phyloP scores from a whole-genome alignment of 768 basidiomycete species.

The Panaeolus papilionaceus region DNA sequence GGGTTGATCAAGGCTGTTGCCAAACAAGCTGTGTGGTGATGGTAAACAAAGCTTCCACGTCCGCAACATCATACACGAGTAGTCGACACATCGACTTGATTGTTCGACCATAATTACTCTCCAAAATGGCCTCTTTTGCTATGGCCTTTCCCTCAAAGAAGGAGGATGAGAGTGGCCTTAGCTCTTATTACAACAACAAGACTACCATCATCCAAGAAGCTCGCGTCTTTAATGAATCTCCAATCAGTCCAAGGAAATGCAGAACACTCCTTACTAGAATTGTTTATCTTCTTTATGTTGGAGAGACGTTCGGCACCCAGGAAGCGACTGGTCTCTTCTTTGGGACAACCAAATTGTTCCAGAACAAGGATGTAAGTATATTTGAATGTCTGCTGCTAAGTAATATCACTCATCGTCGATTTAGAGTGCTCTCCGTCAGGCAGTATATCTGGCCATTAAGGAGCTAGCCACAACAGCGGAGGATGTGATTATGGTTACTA shows the following conservation, averaged over 20 bases:
- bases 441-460: conserved; percentile 98
- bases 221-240: conserved; percentile 98
- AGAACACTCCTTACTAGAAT: conserved; percentile 95
- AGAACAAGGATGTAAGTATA: conserved; percentile 94
- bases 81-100: conserved; percentile 16
- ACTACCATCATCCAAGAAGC: conserved; percentile 98
- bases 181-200: conserved; percentile 95
- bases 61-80: conserved; percentile 33
- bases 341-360: conserved; percentile 98
- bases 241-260: conserved; percentile 97
- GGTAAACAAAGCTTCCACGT: conserved; percentile 52
- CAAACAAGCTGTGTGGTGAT: conserved; percentile 32
- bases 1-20: conserved; percentile 19
- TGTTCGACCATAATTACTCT: conserved; percentile 22
- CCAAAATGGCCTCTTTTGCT: conserved; percentile 55
- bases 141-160: conserved; percentile 91
- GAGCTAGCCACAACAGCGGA: conserved; percentile 95
- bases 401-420: conserved; percentile 15
- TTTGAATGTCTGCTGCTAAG: conserved; percentile 7
- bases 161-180: conserved; percentile 94
- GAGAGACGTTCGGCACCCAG: conserved; percentile 93
- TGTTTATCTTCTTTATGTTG: conserved; percentile 95
- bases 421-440: conserved; percentile 94
- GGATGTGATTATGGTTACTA: conserved; percentile 99
- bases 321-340: conserved; percentile 99